Percentiles rank a stretch among this genome's conserved stretches.
Evolutionary conservation across 1,139 yeast genomes (phyloP).

Genomic region (Debaryomyces sp.): DNA sequence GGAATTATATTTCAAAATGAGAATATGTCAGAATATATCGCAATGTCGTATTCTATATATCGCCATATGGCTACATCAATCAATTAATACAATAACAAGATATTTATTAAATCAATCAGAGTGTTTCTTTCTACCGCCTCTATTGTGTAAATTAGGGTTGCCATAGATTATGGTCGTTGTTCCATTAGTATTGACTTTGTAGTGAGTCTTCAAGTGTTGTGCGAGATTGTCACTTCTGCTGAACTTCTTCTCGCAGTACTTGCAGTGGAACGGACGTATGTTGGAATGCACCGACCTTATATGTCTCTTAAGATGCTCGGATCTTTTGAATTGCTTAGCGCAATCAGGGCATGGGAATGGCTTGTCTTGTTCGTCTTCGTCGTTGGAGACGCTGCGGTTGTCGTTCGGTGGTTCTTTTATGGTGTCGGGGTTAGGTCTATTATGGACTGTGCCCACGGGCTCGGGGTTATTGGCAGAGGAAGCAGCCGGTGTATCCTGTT

Average conservation of each 20-base stretch:
- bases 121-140: constrained; percentile 16
- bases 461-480: neutral
- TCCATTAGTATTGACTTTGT: constrained; percentile 39
- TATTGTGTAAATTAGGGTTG: constrained; percentile 34
- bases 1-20: too few species aligned
- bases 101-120: constrained; percentile 7
- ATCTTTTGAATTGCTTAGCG: constrained; percentile 48
- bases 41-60: neutral
- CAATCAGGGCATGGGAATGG: constrained; percentile 52
- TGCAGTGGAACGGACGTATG: constrained; percentile 52
- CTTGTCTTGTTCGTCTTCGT: constrained; percentile 27
- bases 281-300: constrained; percentile 52
- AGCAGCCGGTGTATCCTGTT: neutral
- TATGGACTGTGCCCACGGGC: neutral
- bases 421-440: neutral
- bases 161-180: constrained; percentile 42
- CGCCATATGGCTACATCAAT: neutral
- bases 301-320: constrained; percentile 53
- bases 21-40: neutral
- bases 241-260: constrained; percentile 52
- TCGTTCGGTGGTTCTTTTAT: neutral
- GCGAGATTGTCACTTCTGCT: constrained; percentile 51
- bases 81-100: neutral
- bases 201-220: constrained; percentile 53
- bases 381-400: neutral